Conservation (phyloP, 345 rosid genomes). For the Isatis tinctoria region DNA sequence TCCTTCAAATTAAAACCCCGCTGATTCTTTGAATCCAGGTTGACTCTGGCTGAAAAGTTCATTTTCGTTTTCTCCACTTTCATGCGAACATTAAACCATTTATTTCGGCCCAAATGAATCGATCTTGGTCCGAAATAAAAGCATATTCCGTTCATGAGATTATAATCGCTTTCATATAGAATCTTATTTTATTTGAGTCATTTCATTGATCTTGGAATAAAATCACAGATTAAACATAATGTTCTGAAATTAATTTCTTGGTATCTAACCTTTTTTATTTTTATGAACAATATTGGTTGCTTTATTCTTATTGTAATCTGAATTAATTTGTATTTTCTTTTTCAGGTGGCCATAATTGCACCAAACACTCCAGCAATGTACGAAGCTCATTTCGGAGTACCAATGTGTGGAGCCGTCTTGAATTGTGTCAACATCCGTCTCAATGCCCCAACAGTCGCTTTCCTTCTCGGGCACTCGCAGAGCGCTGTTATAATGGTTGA, state of each 20-base stretch:
- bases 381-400: constrained; percentile 92
- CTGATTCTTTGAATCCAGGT: neutral
- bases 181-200: no score
- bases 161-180: neutral
- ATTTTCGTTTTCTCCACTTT: no score
- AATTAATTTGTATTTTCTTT: neutral
- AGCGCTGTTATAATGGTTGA: constrained; percentile 70
- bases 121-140: neutral
- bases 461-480: constrained; percentile 74
- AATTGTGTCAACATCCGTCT: constrained; percentile 77
- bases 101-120: neutral
- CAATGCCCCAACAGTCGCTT: constrained; percentile 68
- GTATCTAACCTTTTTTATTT: no score
- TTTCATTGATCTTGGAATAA: no score
- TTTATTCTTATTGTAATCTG: neutral
- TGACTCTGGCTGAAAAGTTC: constrained; percentile 3
- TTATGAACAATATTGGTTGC: no score
- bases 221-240: neutral
- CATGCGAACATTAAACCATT: no score
- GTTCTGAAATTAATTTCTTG: neutral
- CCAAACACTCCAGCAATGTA: constrained; percentile 82
- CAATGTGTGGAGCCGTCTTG: constrained; percentile 87
- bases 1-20: neutral
- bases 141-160: no score
- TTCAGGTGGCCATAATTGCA: constrained; percentile 79